Evolutionary conservation across 441 rosid genomes (phyloP), one percentile per base, ranked within the genome.

Genomic region (Gossypium gossypioides): DNA sequence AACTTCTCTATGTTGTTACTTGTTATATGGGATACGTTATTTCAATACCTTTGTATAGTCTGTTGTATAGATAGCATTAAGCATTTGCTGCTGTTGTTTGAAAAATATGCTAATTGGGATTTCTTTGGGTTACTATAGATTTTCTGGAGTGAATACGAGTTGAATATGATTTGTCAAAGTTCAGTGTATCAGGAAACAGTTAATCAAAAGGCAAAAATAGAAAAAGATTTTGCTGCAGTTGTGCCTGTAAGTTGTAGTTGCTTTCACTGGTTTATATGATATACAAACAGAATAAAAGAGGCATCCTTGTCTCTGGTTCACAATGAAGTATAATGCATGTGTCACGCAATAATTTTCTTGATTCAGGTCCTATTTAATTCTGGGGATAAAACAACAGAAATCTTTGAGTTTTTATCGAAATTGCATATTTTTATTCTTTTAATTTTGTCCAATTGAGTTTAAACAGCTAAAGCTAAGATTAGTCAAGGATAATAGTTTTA

Each of bases 111-210:
- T 8, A 25, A 67, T 67, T 51, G 57, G 24, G 27, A 10, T 29
- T 72, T 34, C 16, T 55, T 18, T 64, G 62, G 24, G 18, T 15
- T 58, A 10, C 50, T 81, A 40, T 76, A 93, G 98, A 83, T 89
- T 69, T 86, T 93, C 60, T 93, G 98, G 98, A 77, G 79, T 71
- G 75, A 78, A 77, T 81, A 74, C 75, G 97, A 91, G 81, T 29
- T 93, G 74, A 83, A 78, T 74, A 83, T 88, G 96, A 88, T 93
- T 77, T 72, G 72, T 63, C 83, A 68, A 60, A 91, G 96, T 78
- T 82, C 84, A 19, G 79, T 89, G 55, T 86, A 80, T 74, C 80
- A 81, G 76, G 91, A 88, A 88, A 89, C 97, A 40, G 12, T 87
- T 0, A 74, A 74, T 32, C 88, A 85, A 73, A 91, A 86, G 77